Evolutionary conservation across 2,329 filamentous ascomycete genomes (phyloP), one percentile per base, ranked within the genome.

Genomic region (Domatiomyces globalis): DNA sequence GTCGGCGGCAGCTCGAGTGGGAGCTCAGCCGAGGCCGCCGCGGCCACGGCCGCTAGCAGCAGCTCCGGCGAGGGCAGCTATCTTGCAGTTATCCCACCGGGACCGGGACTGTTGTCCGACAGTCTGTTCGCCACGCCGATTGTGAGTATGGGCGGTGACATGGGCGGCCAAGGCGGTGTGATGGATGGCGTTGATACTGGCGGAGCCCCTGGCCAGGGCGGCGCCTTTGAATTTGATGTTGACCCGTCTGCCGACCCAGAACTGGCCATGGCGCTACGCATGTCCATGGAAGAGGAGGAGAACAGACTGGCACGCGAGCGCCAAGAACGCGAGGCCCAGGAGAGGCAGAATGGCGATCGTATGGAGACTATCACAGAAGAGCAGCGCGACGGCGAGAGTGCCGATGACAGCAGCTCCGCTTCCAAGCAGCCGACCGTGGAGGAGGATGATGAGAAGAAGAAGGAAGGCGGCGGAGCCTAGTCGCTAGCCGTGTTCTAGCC

Each of bases 281-380:
- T 98, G 87, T 94, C 87, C 69, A 87, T 94, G 79, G 92, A 98
- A 67, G 92, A 98, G 67, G 92, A 98, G 71, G 94, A 94, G 73
- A 89, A 89, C 55, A 77, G 92, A 62, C 83, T 94, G 69, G 89
- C 95, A 67, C 87, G 87, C 71, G 81, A 84, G 63, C 86, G 84
- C 61, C 81, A 82, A 62, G 80, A 87, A 57, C 83, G 86, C 60
- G 78, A 76, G 60, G 77, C 79, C 44, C 78, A 85, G 50, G 80
- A 80, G 60, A 90, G 89, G 72, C 80, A 80, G 44, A 79, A 81
- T 49, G 58, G 48, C 45, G 58, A 60, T 25, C 53, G 57, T 44
- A 74, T 96, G 59, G 87, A 88, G 63, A 81, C 81, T 46, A 87
- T 96, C 65, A 82, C 87, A 61, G 85, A 90, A 65, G 84, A 87